Conservation (phyloP, 2,329 filamentous ascomycete species). For the Elsinoe perseae region DNA sequence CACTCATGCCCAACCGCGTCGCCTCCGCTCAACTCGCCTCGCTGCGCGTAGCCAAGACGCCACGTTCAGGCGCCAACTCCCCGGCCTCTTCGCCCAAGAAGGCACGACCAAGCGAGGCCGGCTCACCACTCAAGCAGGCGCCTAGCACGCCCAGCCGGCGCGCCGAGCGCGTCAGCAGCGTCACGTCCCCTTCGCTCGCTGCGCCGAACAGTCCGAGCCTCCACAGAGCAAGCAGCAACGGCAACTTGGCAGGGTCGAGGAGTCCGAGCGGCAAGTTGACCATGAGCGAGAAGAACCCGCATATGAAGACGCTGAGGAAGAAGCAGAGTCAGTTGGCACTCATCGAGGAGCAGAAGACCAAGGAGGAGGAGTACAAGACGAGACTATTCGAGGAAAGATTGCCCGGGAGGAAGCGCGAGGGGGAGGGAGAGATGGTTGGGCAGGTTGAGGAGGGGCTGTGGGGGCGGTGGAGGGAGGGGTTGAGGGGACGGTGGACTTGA, state of each 20-base stretch:
- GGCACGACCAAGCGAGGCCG: neutral
- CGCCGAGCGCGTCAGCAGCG: slow-evolving; percentile 2
- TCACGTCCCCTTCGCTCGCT: neutral
- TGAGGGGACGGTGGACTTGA: slow-evolving; percentile 47
- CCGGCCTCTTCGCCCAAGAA: slow-evolving; percentile 19
- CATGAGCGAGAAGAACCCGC: slow-evolving; percentile 73
- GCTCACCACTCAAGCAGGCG: neutral
- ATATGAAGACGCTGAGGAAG: slow-evolving; percentile 65
- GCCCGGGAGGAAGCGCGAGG: slow-evolving; percentile 48
- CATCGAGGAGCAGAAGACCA: slow-evolving; percentile 18
- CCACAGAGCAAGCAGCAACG: slow-evolving; percentile 33
- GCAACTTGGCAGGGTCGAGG: slow-evolving; percentile 35
- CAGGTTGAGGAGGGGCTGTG: slow-evolving; percentile 87
- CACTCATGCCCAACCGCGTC: slow-evolving; percentile 34
- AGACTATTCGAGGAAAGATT: slow-evolving; percentile 45
- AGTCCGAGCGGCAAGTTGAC: slow-evolving; percentile 54
- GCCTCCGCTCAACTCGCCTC: slow-evolving; percentile 31
- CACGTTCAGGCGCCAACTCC: slow-evolving; percentile 10
- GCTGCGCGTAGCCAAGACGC: slow-evolving; percentile 21
- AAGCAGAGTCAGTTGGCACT: slow-evolving; percentile 18
- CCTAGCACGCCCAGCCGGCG: neutral
- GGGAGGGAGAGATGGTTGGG: slow-evolving; percentile 57
- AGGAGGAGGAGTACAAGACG: slow-evolving; percentile 38
- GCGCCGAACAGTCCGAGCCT: neutral
- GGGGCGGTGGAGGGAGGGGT: slow-evolving; percentile 77